Conservation (phyloP, 2,329 filamentous ascomycete species). For the Emericellopsis cladophorae region DNA sequence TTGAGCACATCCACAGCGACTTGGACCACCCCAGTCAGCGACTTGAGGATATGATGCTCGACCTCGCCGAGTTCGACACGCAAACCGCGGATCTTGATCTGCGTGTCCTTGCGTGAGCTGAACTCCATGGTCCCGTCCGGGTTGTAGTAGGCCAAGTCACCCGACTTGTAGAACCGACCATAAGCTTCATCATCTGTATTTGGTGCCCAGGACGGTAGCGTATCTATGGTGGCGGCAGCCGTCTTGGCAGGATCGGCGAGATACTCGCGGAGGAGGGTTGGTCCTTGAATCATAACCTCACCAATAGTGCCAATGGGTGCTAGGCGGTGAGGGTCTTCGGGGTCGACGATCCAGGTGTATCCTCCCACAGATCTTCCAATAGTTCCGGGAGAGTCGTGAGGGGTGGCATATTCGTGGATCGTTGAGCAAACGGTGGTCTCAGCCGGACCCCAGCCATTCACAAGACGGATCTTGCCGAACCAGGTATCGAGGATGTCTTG, state of each 20-base stretch:
- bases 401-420: slow-evolving; percentile 1
- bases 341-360: slow-evolving; percentile 3
- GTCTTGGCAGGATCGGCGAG: not conserved
- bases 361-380: slow-evolving; percentile 2
- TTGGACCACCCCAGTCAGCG: not conserved
- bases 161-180: slow-evolving; percentile 4
- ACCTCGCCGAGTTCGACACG: slow-evolving; percentile 28
- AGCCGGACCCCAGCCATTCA: slow-evolving; percentile 2
- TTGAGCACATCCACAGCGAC: slow-evolving; percentile 1
- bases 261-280: slow-evolving; percentile 2
- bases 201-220: slow-evolving; percentile 1
- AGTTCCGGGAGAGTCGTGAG: not conserved
- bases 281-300: slow-evolving; percentile 3
- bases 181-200: not conserved
- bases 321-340: not conserved
- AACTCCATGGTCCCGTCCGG: slow-evolving; percentile 24
- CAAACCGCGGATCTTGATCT: slow-evolving; percentile 43
- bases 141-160: slow-evolving; percentile 4
- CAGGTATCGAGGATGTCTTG: slow-evolving; percentile 2
- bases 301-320: slow-evolving; percentile 2
- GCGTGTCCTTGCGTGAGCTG: slow-evolving; percentile 37
- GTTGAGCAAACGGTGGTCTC: slow-evolving; percentile 2
- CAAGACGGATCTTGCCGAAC: slow-evolving; percentile 2
- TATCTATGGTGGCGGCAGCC: not conserved
- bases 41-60: slow-evolving; percentile 2